A percentile compares a stretch with the other conserved stretches of the same genome.
Evolutionary conservation across 352 stramenopile species (phyloP).

Genomic region (Pythium plurisporium): DNA sequence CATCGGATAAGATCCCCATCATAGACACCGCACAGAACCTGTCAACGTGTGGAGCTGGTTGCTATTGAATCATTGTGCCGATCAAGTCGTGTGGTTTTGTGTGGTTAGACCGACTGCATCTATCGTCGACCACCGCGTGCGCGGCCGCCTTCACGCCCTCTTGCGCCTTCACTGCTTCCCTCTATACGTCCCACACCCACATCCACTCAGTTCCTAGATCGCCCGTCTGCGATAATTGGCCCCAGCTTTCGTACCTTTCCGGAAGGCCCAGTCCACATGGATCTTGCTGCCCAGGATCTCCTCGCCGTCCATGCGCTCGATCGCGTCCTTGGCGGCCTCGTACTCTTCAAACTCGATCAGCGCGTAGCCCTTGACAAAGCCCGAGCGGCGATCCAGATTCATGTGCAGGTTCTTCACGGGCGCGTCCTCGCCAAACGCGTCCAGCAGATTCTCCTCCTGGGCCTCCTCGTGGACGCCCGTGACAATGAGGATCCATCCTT

Average conservation of each 20-base stretch:
- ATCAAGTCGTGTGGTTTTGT: too few relatives aligned
- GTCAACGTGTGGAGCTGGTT: too few relatives aligned
- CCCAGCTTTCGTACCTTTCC: constrained; percentile 52
- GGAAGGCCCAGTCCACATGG: constrained; percentile 94
- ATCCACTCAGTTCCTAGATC: neutral
- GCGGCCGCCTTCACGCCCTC: constrained; percentile 29
- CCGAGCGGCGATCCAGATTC: constrained; percentile 93
- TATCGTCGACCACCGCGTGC: constrained; percentile 47
- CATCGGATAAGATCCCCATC: constrained; percentile 38
- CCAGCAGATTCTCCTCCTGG: constrained; percentile 94
- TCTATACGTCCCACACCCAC: constrained; percentile 3
- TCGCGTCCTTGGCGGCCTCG: constrained; percentile 88
- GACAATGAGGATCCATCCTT: constrained; percentile 97
- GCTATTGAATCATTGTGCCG: too few relatives aligned
- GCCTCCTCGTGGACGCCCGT: constrained; percentile 94
- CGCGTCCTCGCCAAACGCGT: constrained; percentile 94
- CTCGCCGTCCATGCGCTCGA: constrained; percentile 90
- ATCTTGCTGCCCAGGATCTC: constrained; percentile 89
- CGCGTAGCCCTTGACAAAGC: constrained; percentile 96
- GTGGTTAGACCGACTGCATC: too few relatives aligned
- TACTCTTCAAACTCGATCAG: constrained; percentile 93
- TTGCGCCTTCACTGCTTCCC: constrained; percentile 2
- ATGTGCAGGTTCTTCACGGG: constrained; percentile 95
- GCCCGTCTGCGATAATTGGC: too few relatives aligned
- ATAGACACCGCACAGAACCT: neutral